Percentiles rank a stretch among this genome's conserved stretches.
Evolutionary conservation across 2,329 filamentous ascomycete genomes (phyloP).

Genomic region (Cladosporium sp.): DNA sequence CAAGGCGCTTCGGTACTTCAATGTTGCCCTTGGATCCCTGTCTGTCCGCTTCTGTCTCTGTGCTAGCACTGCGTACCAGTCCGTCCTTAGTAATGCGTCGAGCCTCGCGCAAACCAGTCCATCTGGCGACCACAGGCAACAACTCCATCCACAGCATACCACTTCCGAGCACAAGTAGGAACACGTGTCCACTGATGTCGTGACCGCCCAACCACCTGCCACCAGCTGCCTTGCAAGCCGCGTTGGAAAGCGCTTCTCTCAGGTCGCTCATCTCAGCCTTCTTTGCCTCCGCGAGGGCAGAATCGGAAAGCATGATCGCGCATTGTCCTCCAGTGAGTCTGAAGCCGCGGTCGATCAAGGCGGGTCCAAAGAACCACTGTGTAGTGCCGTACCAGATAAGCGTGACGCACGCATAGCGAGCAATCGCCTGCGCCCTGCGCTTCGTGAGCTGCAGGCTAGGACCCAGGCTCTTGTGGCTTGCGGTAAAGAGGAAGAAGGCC

Average conservation of each 20-base stretch:
- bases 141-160: slow-evolving; percentile 81
- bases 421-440: slow-evolving; percentile 57
- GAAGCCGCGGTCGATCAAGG: slow-evolving; percentile 88
- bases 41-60: slow-evolving; percentile 39
- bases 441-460: slow-evolving; percentile 41
- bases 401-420: slow-evolving; percentile 74
- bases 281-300: slow-evolving; percentile 29
- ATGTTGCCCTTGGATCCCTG: slow-evolving; percentile 47
- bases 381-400: slow-evolving; percentile 81
- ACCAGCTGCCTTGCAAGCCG: slow-evolving; percentile 78
- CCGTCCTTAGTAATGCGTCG: slow-evolving; percentile 65
- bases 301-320: slow-evolving; percentile 52
- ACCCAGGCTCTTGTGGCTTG: slow-evolving; percentile 63
- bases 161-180: slow-evolving; percentile 82
- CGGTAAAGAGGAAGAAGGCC: slow-evolving; percentile 69
- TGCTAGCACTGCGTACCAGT: slow-evolving; percentile 52
- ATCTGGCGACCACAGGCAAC: slow-evolving; percentile 58
- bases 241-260: slow-evolving; percentile 64
- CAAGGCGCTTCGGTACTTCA: slow-evolving; percentile 30
- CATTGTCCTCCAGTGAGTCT: slow-evolving; percentile 85
- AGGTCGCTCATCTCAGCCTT: slow-evolving; percentile 46
- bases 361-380: slow-evolving; percentile 94
- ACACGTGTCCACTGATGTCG: slow-evolving; percentile 94
- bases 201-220: slow-evolving; percentile 90
- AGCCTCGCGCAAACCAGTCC: slow-evolving; percentile 57